A percentile compares a stretch with the other conserved stretches of the same genome.
Evolutionary conservation across 768 basidiomycete species (phyloP).

Genomic region (Terana coerulea): DNA sequence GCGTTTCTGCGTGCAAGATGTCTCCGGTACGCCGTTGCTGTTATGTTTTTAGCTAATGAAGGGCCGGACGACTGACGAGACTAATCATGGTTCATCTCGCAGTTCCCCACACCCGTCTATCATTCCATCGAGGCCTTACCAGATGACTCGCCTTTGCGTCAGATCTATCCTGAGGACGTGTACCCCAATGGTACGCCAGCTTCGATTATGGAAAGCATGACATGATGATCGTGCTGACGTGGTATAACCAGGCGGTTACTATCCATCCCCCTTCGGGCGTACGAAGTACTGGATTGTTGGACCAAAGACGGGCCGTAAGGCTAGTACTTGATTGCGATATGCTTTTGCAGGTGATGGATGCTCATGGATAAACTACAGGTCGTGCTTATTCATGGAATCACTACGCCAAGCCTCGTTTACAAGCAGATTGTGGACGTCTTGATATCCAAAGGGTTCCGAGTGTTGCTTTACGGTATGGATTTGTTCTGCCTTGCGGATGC

Average conservation of each 20-base stretch:
- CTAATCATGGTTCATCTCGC: neutral
- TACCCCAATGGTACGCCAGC: constrained; percentile 24
- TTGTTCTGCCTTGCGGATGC: too few species aligned
- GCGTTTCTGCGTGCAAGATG: too few species aligned
- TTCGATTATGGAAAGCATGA: neutral
- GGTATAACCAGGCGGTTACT: constrained; percentile 62
- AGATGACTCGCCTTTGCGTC: constrained; percentile 14
- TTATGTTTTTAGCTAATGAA: too few species aligned
- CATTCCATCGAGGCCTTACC: constrained; percentile 26
- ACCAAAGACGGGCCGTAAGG: constrained; percentile 65
- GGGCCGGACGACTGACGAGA: too few species aligned
- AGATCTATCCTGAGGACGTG: constrained; percentile 29
- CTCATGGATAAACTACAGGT: constrained; percentile 39
- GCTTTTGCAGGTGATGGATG: too few species aligned
- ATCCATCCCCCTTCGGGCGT: constrained; percentile 56
- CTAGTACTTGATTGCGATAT: constrained; percentile 23
- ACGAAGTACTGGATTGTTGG: constrained; percentile 72
- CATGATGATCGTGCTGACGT: constrained; percentile 29
- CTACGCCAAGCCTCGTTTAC: constrained; percentile 72
- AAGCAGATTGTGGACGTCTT: constrained; percentile 64
- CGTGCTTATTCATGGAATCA: constrained; percentile 73
- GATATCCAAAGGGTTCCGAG: constrained; percentile 59
- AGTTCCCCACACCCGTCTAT: constrained; percentile 21
- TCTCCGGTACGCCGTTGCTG: too few species aligned
- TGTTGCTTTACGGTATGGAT: constrained; percentile 68